Base-by-base conservation (phyloP, 805 yeast genomes). In the Suhomyces pyralidae region DNA sequence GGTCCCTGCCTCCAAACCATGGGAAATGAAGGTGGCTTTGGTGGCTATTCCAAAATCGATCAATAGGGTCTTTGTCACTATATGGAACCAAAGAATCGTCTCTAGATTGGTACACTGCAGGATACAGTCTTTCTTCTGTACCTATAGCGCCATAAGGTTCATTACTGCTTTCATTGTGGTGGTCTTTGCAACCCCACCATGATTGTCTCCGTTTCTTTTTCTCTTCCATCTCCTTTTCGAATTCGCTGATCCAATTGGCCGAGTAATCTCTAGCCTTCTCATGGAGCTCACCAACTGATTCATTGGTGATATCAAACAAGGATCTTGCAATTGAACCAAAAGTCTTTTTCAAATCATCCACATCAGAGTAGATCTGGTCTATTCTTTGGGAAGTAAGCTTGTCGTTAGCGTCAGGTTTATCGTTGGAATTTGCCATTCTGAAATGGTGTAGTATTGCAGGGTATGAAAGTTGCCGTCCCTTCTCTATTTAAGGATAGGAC, bases 281-380 rank as follows among this genome's bases (percentile, higher is more conserved):
- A 46, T 66, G 63, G 45, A 66, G 45, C 17, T 68, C 69, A 25
- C 36, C 55, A 14, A 67, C 43, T 3, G 64, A 55, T 25, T 65
- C 63, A 45, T 48, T 48, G 19, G 71, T 64, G 26, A 61, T 51
- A 42, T 64, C 61, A 48, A 62, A 61, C 6, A 71, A 32, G 12
- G 66, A 59, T 34, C 61, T 63, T 17, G 74, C 61, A 17, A 68
- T 54, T 7, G 62, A 59, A 12, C 65, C 60, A n/a, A 71, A 51
- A 32, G 58, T 58, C 30, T 58, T 56, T 45, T 67, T 65, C 32
- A 68, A 49, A 20, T 63, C 66, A 34, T 67, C 63, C 36, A 70
- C 58, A 26, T 56, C 56, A 17, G 58, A 55, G 47, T 64, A 60
- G 32, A 69, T 61, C 24, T 56, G 50, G 42, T 67, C 69, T 45